Evolutionary conservation across 1,284 basidiomycete genomes (phyloP).

Genomic region (Tilletia indica): DNA sequence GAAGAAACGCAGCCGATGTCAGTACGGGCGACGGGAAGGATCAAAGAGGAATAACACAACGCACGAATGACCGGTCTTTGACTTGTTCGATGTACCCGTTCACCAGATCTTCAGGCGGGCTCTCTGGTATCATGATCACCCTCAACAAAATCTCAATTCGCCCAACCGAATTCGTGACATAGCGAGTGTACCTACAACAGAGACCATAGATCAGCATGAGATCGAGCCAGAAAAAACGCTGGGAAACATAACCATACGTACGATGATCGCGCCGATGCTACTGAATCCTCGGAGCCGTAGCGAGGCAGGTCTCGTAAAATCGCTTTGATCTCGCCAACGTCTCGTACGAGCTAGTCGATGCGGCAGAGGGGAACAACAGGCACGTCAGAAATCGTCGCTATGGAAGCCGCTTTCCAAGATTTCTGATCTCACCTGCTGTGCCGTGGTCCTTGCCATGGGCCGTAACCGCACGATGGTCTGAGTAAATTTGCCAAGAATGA

Average conservation of each 20-base stretch:
- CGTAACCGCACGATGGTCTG: slow-evolving; percentile 41
- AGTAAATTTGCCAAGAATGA: slow-evolving; percentile 34
- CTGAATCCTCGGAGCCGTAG: slow-evolving; percentile 32
- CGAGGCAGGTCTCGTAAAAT: slow-evolving; percentile 46
- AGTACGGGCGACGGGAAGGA: background rate
- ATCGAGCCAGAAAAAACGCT: background rate
- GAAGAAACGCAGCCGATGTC: background rate
- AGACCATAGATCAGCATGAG: background rate
- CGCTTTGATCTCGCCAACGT: slow-evolving; percentile 36
- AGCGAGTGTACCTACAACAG: slow-evolving; percentile 36
- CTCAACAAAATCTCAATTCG: slow-evolving; percentile 41
- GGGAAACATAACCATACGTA: background rate
- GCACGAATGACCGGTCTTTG: slow-evolving; percentile 41
- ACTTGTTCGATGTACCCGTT: slow-evolving; percentile 40
- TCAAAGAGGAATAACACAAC: background rate
- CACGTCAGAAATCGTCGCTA: background rate
- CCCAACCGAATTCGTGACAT: slow-evolving; percentile 34
- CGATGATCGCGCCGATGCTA: background rate
- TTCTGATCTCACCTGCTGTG: slow-evolving; percentile 34
- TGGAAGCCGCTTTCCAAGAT: background rate
- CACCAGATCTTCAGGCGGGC: slow-evolving; percentile 28
- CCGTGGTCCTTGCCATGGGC: slow-evolving; percentile 36
- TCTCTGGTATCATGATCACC: slow-evolving; percentile 34
- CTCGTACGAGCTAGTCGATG: slow-evolving; percentile 19
- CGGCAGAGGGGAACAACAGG: background rate